Evolutionary conservation across 345 rosid genomes (phyloP), one percentile per base, ranked within the genome.

Genomic region (Euclidium syriacum): DNA sequence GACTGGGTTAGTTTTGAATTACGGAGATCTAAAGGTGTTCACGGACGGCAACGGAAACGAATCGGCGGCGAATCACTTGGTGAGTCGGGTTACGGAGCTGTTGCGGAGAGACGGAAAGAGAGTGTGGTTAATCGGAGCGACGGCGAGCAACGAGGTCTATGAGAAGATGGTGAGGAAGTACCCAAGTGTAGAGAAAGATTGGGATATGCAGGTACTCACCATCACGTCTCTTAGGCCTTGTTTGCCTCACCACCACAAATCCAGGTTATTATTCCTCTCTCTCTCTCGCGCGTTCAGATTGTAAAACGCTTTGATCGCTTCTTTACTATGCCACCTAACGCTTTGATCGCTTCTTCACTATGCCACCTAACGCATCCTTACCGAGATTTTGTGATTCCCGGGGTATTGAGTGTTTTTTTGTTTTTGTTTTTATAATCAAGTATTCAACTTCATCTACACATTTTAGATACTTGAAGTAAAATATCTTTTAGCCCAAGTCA

Each of bases 171-270:
- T 70, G 59, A 70, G 11, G 9, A 82, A 73, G 73, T 91, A 79
- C 68, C 87, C 85, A 5, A 63, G 52, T 1, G 63, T 79, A 19
- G 98, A 82, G 68, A 82, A 84, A 38, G 86, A 91, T 18, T 91
- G 95, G 98, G 86, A 85, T 59, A 59, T 91, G 81, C 86, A 85
- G 80, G 70, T 87, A 58, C 76, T 91, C 68, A 91, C 84, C 18
- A 82, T 90, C 38, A 71, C 89, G 42, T 73, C 89, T 35, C 73
- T 77, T 52, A 75, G 62, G 36, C 60, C 81, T 34, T 52, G 64
- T 57, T 62, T 70, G 79, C 73, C 84, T 36, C 86, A 77, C 51
- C 86, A 77, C 51, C 85, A 83, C 26, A 83, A 72, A 60, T 86
- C 96, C 59, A 91, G 98, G 98, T 88, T 35, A 65, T 4, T 20